Evolutionary conservation across 164 flowering plant species (phyloP).

Genomic region (Umbilicus rupestris): DNA sequence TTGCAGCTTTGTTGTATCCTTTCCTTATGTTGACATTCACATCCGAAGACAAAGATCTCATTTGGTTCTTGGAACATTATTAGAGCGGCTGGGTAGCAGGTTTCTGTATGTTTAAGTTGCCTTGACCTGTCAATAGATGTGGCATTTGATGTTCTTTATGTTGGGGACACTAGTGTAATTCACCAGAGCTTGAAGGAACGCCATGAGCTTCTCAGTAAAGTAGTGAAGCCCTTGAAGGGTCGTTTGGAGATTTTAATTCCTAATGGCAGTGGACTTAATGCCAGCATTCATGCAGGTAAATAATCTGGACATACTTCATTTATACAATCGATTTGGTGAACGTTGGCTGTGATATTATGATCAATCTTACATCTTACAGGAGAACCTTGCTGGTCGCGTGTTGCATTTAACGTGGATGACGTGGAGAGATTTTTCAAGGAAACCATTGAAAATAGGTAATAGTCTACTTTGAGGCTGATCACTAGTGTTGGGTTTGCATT

Average conservation of each 20-base stretch:
- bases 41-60: background rate
- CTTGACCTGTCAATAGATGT: constrained; percentile 66
- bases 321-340: background rate
- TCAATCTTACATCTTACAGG: constrained; percentile 32
- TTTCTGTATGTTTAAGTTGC: constrained; percentile 23
- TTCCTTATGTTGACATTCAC: constrained; percentile 9
- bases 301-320: background rate
- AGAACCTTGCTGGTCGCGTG: constrained; percentile 76
- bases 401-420: constrained; percentile 58
- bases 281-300: constrained; percentile 45
- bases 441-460: constrained; percentile 75
- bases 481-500: background rate
- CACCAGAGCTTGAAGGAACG: constrained; percentile 88
- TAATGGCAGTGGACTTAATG: constrained; percentile 54
- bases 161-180: constrained; percentile 94
- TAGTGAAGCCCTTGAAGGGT: constrained; percentile 76
- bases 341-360: background rate
- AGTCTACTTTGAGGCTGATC: background rate
- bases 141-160: constrained; percentile 93
- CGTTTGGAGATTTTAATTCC: constrained; percentile 80
- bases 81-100: constrained; percentile 75
- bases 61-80: background rate
- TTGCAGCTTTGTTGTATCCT: constrained; percentile 97
- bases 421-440: constrained; percentile 80
- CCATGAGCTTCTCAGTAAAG: constrained; percentile 63